Conservation (phyloP, 2,329 filamentous ascomycete genomes). For the Bisporella sp. region DNA sequence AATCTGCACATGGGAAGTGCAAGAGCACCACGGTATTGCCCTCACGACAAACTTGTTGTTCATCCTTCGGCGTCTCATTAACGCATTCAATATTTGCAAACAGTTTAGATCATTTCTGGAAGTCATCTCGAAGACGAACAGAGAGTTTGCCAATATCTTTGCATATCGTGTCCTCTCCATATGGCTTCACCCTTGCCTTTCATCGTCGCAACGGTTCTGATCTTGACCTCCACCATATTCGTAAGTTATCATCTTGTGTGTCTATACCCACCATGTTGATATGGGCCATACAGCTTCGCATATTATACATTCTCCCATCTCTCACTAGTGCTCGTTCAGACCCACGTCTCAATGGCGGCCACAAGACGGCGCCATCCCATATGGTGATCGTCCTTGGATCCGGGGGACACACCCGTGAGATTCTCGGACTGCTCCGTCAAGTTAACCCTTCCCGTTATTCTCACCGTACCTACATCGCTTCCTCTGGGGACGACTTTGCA, state of each 20-base stretch:
- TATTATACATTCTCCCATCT: slow-evolving; percentile 23
- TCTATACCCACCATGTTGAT: neutral
- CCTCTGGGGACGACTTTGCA: slow-evolving; percentile 69
- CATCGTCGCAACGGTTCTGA: slow-evolving; percentile 13
- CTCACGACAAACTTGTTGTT: no score
- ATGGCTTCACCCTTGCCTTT: slow-evolving; percentile 19
- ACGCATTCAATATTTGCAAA: no score
- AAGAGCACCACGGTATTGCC: no score
- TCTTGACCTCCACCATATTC: slow-evolving; percentile 17
- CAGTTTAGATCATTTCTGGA: no score
- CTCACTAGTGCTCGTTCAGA: slow-evolving; percentile 3
- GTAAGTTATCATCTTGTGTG: slow-evolving; percentile 13
- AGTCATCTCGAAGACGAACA: no score
- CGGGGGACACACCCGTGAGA: slow-evolving; percentile 91
- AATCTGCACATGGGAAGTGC: no score
- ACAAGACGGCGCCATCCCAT: slow-evolving; percentile 41
- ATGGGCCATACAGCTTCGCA: slow-evolving; percentile 17
- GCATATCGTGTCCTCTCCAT: no score
- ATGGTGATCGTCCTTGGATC: slow-evolving; percentile 81
- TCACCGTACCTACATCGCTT: slow-evolving; percentile 72
- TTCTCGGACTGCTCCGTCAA: slow-evolving; percentile 74
- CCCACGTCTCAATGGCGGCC: slow-evolving; percentile 3
- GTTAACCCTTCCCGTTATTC: slow-evolving; percentile 43
- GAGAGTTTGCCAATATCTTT: no score
- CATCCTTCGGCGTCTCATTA: no score